Conservation (phyloP, 208 protist genomes). For the Lotmaria passim region DNA sequence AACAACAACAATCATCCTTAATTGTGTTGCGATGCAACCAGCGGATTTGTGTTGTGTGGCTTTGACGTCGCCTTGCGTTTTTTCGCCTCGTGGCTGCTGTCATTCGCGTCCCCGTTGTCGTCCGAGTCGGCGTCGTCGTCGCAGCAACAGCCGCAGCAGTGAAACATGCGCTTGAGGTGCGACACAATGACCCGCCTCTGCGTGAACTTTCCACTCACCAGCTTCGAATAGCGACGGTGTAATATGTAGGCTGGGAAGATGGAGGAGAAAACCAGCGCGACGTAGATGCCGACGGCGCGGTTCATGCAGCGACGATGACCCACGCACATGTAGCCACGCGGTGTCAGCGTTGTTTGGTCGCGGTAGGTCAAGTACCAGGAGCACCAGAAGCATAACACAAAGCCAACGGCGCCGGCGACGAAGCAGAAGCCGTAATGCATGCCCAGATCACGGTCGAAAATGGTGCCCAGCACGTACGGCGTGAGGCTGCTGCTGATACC, state of each 20-base stretch:
- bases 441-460: slow-evolving; percentile 58
- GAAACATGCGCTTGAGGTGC: slow-evolving; percentile 21
- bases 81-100: too few relatives aligned
- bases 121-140: not conserved
- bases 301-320: slow-evolving; percentile 49
- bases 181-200: slow-evolving; percentile 38
- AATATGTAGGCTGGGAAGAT: slow-evolving; percentile 28
- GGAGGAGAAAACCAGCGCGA: slow-evolving; percentile 22
- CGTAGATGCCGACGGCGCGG: slow-evolving; percentile 45
- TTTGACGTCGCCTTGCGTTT: not conserved
- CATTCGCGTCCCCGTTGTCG: not conserved
- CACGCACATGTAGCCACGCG: slow-evolving; percentile 29
- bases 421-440: slow-evolving; percentile 71
- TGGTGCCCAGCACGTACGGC: slow-evolving; percentile 50
- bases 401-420: slow-evolving; percentile 39
- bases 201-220: slow-evolving; percentile 38
- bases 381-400: slow-evolving; percentile 51
- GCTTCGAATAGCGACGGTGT: slow-evolving; percentile 45
- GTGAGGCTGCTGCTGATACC: slow-evolving; percentile 55
- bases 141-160: not conserved
- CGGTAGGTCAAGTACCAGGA: slow-evolving; percentile 48
- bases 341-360: slow-evolving; percentile 23
- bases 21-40: not conserved
- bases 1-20: too few relatives aligned
- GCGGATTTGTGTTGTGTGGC: not conserved